Percentiles rank a stretch among this genome's conserved stretches.
These are phyloP conservation scores for Myxozyma lipomycoides DNA, from an alignment of 805 yeast genomes.

Conservation along the genomic window DNA sequence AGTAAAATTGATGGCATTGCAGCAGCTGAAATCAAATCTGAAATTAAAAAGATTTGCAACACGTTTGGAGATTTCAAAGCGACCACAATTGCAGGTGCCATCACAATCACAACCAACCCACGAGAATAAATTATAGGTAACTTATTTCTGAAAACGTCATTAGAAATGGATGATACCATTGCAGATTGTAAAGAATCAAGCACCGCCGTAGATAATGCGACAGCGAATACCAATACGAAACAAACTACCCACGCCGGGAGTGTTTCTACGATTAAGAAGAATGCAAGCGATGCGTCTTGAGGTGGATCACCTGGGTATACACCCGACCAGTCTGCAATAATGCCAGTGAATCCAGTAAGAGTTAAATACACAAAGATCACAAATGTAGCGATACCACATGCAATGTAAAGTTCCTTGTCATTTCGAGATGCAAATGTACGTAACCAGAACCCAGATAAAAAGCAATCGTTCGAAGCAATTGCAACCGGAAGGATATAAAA, in stretches of 20 bases:
- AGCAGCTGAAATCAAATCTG: slow-evolving; percentile 83
- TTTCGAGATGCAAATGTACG: slow-evolving; percentile 86
- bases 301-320: slow-evolving; percentile 48
- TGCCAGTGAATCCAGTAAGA: slow-evolving; percentile 76
- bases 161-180: slow-evolving; percentile 80
- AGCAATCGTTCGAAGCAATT: slow-evolving; percentile 83
- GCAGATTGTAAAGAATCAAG: slow-evolving; percentile 88
- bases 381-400: slow-evolving; percentile 70
- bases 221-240: slow-evolving; percentile 69
- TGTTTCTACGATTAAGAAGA: slow-evolving; percentile 62
- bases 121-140: slow-evolving; percentile 65
- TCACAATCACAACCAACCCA: slow-evolving; percentile 62
- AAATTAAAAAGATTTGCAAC: slow-evolving; percentile 81
- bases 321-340: slow-evolving; percentile 89
- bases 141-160: slow-evolving; percentile 83
- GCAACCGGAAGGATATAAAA: slow-evolving; percentile 81
- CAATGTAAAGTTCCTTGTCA: slow-evolving; percentile 69
- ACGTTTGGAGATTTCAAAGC: slow-evolving; percentile 81
- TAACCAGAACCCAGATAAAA: slow-evolving; percentile 90
- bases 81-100: slow-evolving; percentile 83
- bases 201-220: slow-evolving; percentile 78
- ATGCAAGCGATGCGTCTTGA: slow-evolving; percentile 59
- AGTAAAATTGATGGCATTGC: slow-evolving; percentile 79
- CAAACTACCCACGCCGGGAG: slow-evolving; percentile 88
- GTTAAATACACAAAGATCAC: slow-evolving; percentile 60